Percentiles rank a stretch among this genome's conserved stretches.
phyloP scores from a whole-genome alignment of 108 stramenopile species.

The Aurantiochytrium sp. region DNA sequence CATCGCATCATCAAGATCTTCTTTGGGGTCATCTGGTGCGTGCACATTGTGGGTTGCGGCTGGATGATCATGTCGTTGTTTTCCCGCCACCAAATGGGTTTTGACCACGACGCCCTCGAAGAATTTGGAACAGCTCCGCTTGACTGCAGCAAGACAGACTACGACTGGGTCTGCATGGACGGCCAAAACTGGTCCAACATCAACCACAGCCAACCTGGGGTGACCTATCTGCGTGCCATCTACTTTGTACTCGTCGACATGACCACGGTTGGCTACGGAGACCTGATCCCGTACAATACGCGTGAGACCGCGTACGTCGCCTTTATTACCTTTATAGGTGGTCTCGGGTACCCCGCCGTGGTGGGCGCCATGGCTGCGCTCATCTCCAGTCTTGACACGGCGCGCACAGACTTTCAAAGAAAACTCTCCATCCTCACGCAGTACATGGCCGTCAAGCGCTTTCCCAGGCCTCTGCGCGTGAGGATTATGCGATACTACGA shows the following conservation, averaged over 20 bases:
- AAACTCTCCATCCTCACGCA: conserved; percentile 11
- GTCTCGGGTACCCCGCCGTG: conserved; percentile 53
- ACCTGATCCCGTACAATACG: conserved; percentile 51
- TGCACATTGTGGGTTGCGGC: neutral
- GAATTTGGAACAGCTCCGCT: no score
- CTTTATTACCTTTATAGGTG: conserved; percentile 51
- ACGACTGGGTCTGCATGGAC: neutral
- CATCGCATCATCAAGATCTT: neutral
- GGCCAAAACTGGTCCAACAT: neutral
- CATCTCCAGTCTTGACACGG: conserved; percentile 51
- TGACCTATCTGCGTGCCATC: conserved; percentile 45
- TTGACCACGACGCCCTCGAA: neutral
- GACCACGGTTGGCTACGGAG: conserved; percentile 57
- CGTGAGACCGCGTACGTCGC: conserved; percentile 50
- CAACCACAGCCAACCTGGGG: neutral
- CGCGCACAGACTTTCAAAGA: neutral
- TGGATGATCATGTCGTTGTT: neutral
- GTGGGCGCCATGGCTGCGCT: conserved; percentile 59
- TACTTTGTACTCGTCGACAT: conserved; percentile 59
- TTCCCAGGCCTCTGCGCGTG: conserved; percentile 35
- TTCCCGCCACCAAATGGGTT: neutral
- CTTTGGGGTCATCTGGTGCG: neutral
- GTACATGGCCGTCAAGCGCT: conserved; percentile 34
- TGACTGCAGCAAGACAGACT: neutral
- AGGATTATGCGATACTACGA: conserved; percentile 50